phyloP scores from a whole-genome alignment of 257 asterid species.

The Sherardia arvensis region DNA sequence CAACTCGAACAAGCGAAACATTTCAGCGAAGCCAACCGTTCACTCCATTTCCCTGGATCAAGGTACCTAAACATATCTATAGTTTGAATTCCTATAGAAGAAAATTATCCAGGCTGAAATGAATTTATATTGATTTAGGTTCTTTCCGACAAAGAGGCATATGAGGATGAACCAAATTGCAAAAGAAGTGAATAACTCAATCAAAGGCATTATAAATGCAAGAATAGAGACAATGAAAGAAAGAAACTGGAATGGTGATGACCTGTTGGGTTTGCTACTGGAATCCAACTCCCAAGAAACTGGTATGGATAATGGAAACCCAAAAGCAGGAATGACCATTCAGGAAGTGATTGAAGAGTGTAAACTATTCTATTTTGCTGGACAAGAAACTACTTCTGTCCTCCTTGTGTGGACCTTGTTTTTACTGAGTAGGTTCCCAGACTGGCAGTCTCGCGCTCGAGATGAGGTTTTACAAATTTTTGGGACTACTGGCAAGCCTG shows the following conservation, averaged over 20 bases:
- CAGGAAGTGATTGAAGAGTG: constrained; percentile 1
- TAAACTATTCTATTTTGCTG: constrained; percentile 7
- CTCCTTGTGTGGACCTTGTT: constrained; percentile 7
- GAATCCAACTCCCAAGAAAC: constrained; percentile 2
- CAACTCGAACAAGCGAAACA: constrained; percentile 15
- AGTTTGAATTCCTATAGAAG: neutral
- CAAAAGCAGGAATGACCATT: neutral
- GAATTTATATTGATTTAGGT: neutral
- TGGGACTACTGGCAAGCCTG: constrained; percentile 5
- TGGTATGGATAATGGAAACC: neutral
- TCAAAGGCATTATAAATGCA: constrained; percentile 1
- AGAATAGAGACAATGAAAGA: neutral
- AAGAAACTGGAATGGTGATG: neutral
- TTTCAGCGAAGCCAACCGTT: neutral
- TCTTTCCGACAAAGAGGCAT: constrained; percentile 6
- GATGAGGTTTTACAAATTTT: constrained; percentile 19
- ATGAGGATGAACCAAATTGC: constrained; percentile 1
- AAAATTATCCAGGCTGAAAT: neutral
- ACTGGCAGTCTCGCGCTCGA: constrained; percentile 25
- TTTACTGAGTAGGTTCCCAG: neutral
- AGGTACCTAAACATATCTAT: constrained; percentile 1
- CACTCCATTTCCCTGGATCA: constrained; percentile 13
- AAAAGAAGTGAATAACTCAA: neutral
- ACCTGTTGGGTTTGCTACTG: constrained; percentile 6
- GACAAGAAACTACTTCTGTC: constrained; percentile 7